Conservation (phyloP, 2,329 filamentous ascomycete species). For the Alternaria brassicicola region DNA sequence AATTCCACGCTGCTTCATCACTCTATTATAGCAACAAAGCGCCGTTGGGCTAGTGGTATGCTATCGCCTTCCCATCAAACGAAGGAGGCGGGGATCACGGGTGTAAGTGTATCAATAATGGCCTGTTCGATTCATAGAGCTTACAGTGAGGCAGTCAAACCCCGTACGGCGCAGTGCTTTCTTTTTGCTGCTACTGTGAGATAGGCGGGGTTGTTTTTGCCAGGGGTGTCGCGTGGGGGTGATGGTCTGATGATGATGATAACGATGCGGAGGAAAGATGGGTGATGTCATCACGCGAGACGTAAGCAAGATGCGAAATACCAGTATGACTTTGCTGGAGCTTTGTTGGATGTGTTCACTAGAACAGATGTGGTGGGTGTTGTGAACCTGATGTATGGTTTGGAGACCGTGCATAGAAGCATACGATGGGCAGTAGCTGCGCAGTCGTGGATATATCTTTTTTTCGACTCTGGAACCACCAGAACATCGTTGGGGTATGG, state of each 20-base stretch:
- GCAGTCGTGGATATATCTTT: not conserved
- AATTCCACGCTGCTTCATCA: not conserved
- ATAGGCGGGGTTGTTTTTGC: conserved; percentile 1
- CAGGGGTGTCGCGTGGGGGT: not conserved
- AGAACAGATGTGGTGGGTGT: not conserved
- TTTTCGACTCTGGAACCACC: not conserved
- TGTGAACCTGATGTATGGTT: not conserved
- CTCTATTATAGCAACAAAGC: conserved; percentile 23
- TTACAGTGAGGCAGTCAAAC: conserved; percentile 16
- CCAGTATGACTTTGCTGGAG: not conserved
- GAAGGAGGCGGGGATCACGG: conserved; percentile 36
- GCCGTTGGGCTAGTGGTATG: conserved; percentile 49
- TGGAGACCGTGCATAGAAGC: not conserved
- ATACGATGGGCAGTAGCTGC: not conserved
- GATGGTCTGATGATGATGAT: not conserved
- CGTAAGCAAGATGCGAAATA: not conserved
- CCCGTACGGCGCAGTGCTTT: conserved; percentile 23
- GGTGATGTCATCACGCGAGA: not conserved
- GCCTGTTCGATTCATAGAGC: not conserved
- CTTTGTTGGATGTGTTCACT: not conserved
- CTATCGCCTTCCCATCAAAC: conserved; percentile 47
- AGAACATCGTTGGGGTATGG: not conserved
- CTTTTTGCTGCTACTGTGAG: not conserved
- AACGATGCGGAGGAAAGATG: not conserved
- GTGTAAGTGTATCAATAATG: conserved; percentile 32